Evolutionary conservation across 805 yeast genomes (phyloP).

Genomic region (Zygoascus tannicola): DNA sequence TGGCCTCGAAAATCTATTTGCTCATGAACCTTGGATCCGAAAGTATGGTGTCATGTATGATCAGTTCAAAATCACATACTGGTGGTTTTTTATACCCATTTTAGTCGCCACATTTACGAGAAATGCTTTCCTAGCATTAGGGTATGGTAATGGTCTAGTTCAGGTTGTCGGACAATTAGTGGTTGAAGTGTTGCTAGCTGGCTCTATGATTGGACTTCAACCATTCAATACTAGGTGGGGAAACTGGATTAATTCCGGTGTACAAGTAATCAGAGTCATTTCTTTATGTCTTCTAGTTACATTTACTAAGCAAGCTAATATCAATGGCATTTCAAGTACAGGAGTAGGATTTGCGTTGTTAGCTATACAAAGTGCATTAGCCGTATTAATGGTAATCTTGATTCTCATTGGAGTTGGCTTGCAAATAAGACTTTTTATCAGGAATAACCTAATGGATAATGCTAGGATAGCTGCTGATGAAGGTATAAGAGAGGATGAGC

Average conservation of each 20-base stretch:
- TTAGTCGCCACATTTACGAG: slow-evolving; percentile 21
- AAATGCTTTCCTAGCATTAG: slow-evolving; percentile 28
- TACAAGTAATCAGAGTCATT: slow-evolving; percentile 22
- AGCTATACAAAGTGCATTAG: slow-evolving; percentile 24
- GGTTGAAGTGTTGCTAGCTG: slow-evolving; percentile 20
- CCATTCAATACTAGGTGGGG: slow-evolving; percentile 27
- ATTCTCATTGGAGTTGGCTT: slow-evolving; percentile 14
- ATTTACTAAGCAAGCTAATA: slow-evolving; percentile 24
- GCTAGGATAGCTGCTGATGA: background rate
- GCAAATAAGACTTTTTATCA: background rate
- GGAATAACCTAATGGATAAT: background rate
- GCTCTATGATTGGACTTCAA: slow-evolving; percentile 15
- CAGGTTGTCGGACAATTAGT: slow-evolving; percentile 28
- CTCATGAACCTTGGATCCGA: slow-evolving; percentile 25
- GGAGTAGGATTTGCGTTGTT: slow-evolving; percentile 26
- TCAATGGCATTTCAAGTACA: slow-evolving; percentile 21
- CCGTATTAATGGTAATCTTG: slow-evolving; percentile 20
- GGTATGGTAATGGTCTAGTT: slow-evolving; percentile 25
- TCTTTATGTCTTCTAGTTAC: slow-evolving; percentile 24
- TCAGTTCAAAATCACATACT: slow-evolving; percentile 24
- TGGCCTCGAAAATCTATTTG: slow-evolving; percentile 18
- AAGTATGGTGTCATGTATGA: slow-evolving; percentile 28
- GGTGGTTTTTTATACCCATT: slow-evolving; percentile 28
- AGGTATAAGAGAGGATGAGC: background rate
- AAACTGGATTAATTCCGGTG: slow-evolving; percentile 23